These are phyloP conservation scores for Pisolithus marmoratus DNA, from an alignment of 768 basidiomycete genomes.

Conservation along the genomic window DNA sequence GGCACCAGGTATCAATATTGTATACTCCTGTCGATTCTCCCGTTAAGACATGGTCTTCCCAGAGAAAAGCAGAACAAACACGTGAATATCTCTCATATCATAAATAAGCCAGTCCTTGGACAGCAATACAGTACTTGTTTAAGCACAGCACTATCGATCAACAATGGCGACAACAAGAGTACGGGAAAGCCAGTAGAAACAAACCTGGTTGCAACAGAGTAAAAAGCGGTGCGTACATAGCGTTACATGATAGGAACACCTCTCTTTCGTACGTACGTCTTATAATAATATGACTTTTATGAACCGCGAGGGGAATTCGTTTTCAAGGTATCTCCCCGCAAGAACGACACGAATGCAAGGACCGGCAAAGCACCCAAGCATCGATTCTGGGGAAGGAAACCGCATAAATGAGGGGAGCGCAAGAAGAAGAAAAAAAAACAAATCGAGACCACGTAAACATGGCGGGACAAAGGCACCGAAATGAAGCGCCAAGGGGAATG, in stretches of 20 bases:
- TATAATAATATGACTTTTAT: neutral
- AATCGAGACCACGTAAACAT: neutral
- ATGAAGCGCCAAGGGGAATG: neutral
- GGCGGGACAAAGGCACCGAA: neutral
- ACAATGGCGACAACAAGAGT: neutral
- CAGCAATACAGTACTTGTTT: too few species aligned
- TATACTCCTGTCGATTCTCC: too few species aligned
- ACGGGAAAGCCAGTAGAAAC: neutral
- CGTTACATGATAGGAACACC: neutral
- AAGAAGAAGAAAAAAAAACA: neutral
- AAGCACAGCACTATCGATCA: too few species aligned
- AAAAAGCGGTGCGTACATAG: neutral
- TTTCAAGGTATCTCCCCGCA: neutral
- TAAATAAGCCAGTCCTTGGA: too few species aligned
- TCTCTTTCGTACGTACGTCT: neutral
- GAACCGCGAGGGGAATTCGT: neutral
- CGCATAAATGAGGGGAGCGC: neutral
- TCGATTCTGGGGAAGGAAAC: neutral
- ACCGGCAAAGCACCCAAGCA: neutral
- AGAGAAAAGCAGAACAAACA: too few species aligned
- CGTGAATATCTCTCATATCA: too few species aligned
- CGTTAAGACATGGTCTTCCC: too few species aligned
- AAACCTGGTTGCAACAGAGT: neutral
- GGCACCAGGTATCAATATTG: too few species aligned
- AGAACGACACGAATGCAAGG: neutral